Conservation (phyloP, 345 rosid species). For the Clarkia xantiana region DNA sequence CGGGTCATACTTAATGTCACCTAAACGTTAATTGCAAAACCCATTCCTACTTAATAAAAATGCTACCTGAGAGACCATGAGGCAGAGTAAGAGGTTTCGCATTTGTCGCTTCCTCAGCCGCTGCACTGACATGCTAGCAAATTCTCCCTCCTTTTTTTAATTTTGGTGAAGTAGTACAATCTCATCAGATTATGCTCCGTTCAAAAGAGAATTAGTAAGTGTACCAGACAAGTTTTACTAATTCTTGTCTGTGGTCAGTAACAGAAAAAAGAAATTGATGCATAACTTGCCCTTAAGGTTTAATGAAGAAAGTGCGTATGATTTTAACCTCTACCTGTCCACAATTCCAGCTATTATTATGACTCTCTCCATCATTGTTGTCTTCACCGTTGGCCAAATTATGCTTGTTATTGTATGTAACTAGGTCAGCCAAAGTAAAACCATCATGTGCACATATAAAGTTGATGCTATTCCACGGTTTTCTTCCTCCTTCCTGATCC, state of each 20-base stretch:
- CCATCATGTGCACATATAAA: slow-evolving; percentile 95
- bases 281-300: neutral
- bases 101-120: slow-evolving; percentile 80
- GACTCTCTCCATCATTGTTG: slow-evolving; percentile 86
- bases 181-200: no score
- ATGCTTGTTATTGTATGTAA: slow-evolving; percentile 73
- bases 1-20: no score
- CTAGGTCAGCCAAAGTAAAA: slow-evolving; percentile 76
- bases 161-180: slow-evolving; percentile 5
- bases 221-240: no score
- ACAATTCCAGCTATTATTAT: slow-evolving; percentile 95
- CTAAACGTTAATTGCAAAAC: no score
- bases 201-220: no score
- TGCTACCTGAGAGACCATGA: slow-evolving; percentile 91
- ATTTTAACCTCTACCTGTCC: slow-evolving; percentile 47
- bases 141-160: slow-evolving; percentile 66
- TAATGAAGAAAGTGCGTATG: neutral
- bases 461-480: slow-evolving; percentile 92
- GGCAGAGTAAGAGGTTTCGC: slow-evolving; percentile 81
- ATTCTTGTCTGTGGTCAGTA: neutral
- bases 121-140: slow-evolving; percentile 64
- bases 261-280: neutral
- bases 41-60: slow-evolving; percentile 1
- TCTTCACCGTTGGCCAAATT: slow-evolving; percentile 93
- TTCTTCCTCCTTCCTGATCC: slow-evolving; percentile 81